Percentiles rank a stretch among this genome's conserved stretches.
Conservation (phyloP, 202 grass and related monocot species). For the Digitaria exilis region DNA sequence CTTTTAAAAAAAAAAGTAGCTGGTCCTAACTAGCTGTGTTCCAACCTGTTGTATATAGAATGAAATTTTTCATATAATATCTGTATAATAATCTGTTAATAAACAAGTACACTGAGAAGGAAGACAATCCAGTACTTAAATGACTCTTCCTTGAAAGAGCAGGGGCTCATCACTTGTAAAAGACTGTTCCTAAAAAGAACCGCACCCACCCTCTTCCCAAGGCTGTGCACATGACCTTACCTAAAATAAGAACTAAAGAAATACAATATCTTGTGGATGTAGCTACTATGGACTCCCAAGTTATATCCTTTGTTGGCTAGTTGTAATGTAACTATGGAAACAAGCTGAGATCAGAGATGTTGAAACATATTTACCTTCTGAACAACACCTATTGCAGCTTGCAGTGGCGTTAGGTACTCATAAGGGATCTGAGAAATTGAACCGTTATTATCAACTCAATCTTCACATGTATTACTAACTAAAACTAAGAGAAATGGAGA, state of each 20-base stretch:
- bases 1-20: not conserved
- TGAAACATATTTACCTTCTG: constrained; percentile 54
- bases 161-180: constrained; percentile 15
- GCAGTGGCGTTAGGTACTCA: constrained; percentile 73
- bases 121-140: not conserved
- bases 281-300: constrained; percentile 14
- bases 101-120: not conserved
- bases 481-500: not conserved
- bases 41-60: not conserved
- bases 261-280: constrained; percentile 8
- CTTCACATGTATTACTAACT: not conserved
- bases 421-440: constrained; percentile 68
- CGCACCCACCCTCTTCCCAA: constrained; percentile 5
- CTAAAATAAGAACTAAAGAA: constrained; percentile 24
- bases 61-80: not conserved
- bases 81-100: not conserved
- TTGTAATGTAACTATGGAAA: constrained; percentile 3
- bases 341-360: constrained; percentile 29
- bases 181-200: constrained; percentile 16
- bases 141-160: not conserved
- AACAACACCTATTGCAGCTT: constrained; percentile 90
- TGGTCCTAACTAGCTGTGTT: not conserved
- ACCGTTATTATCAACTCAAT: not conserved
- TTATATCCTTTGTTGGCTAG: not conserved
- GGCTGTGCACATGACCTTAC: constrained; percentile 16